Conservation (phyloP, 2,329 filamentous ascomycete species). For the Penicillium sp. region DNA sequence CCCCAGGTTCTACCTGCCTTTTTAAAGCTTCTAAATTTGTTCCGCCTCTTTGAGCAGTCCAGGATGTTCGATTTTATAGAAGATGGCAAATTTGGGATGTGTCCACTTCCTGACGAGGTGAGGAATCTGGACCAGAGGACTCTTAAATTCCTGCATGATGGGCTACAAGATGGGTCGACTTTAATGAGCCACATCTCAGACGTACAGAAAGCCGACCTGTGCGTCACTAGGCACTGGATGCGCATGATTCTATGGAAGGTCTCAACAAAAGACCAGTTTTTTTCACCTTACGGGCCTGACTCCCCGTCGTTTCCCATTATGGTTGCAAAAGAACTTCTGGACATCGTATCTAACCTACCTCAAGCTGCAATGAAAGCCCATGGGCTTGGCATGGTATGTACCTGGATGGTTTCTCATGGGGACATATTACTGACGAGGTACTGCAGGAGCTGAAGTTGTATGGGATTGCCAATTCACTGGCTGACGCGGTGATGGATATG, state of each 20-base stretch:
- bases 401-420: neutral
- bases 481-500: neutral
- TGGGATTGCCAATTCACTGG: neutral
- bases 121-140: neutral
- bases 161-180: neutral
- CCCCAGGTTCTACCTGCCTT: neutral
- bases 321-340: neutral
- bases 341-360: neutral
- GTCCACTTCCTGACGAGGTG: neutral
- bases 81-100: neutral
- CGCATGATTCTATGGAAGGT: neutral
- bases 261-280: constrained; percentile 25
- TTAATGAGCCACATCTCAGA: neutral
- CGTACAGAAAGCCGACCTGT: neutral
- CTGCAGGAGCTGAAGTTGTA: neutral
- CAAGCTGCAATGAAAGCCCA: neutral
- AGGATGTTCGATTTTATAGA: neutral
- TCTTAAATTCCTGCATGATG: neutral
- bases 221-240: neutral
- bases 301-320: neutral
- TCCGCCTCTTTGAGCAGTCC: neutral
- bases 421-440: neutral
- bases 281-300: neutral
- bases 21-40: neutral
- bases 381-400: neutral